These are phyloP conservation scores for Hypoxylon sp. DNA, from an alignment of 2,329 filamentous ascomycete species.

Conservation along the genomic window DNA sequence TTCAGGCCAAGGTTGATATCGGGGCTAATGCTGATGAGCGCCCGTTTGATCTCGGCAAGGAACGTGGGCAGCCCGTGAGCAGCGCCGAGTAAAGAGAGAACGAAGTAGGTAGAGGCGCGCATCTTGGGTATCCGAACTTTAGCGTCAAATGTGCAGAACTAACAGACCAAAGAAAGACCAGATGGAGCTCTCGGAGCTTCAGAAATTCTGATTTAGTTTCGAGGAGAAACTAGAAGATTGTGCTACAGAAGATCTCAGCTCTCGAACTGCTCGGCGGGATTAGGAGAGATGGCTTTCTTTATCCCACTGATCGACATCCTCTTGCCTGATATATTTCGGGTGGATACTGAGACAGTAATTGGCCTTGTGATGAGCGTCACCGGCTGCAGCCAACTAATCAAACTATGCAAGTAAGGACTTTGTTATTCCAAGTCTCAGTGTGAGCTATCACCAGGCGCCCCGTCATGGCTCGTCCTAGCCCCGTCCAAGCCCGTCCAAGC, in stretches of 20 bases:
- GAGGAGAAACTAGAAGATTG: constrained; percentile 3
- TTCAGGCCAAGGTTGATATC: constrained; percentile 31
- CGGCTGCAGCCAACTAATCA: constrained; percentile 39
- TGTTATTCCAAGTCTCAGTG: constrained; percentile 27
- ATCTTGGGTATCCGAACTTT: constrained; percentile 32
- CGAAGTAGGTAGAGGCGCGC: constrained; percentile 38
- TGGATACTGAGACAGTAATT: constrained; percentile 28
- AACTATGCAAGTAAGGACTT: constrained; percentile 32
- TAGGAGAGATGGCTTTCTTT: constrained; percentile 15
- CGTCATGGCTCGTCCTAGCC: not conserved
- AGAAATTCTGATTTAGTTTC: constrained; percentile 18
- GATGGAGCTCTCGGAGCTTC: constrained; percentile 18
- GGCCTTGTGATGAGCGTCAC: constrained; percentile 25
- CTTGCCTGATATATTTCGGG: constrained; percentile 35
- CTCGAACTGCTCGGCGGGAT: constrained; percentile 1
- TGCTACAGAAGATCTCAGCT: constrained; percentile 30
- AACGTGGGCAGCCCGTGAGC: constrained; percentile 38
- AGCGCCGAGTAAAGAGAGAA: constrained; percentile 41
- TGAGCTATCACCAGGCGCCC: constrained; percentile 32
- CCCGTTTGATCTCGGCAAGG: constrained; percentile 32
- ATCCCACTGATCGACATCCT: constrained; percentile 34
- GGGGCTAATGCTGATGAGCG: constrained; percentile 43
- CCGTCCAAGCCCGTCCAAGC: no score
- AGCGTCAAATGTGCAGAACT: constrained; percentile 9
- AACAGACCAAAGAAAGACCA: not conserved